Conservation (phyloP, 768 basidiomycete genomes). For the Pseudohyphozyma bogoriensis region DNA sequence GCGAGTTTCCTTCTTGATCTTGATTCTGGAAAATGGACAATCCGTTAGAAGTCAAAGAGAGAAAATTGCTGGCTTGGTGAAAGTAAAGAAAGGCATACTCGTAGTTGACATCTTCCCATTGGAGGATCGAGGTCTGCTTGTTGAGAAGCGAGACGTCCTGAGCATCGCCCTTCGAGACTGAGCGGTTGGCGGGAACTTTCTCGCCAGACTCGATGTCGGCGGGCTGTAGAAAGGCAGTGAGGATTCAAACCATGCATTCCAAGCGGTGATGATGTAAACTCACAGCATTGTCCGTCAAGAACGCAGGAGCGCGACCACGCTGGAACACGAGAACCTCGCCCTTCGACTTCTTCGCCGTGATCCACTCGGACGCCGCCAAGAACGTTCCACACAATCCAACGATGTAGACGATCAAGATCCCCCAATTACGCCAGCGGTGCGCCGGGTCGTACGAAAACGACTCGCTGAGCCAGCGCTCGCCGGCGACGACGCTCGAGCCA, state of each 20-base stretch:
- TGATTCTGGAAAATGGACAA: too few species aligned
- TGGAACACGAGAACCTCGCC: conserved; percentile 19
- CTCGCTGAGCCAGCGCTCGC: conserved; percentile 54
- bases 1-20: conserved; percentile 5
- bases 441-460: conserved; percentile 40
- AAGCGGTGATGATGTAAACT: too few species aligned
- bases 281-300: too few species aligned
- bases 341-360: conserved; percentile 17
- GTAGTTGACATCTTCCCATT: conserved; percentile 29
- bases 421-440: conserved; percentile 41
- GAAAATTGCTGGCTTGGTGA: too few species aligned
- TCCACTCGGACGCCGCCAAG: background rate
- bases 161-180: too few species aligned
- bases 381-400: background rate
- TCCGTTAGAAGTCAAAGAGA: too few species aligned
- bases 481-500: conserved; percentile 48
- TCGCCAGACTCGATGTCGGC: too few species aligned
- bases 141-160: too few species aligned
- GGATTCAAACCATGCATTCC: too few species aligned
- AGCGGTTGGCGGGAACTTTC: too few species aligned
- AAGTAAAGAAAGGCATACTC: too few species aligned
- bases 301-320: background rate
- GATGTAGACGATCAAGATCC: conserved; percentile 34
- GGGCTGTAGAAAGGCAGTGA: too few species aligned
- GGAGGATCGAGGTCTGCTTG: conserved; percentile 48